Evolutionary conservation across 2,329 filamentous ascomycete genomes (phyloP).

Genomic region (Gaeumannomyces tritici): DNA sequence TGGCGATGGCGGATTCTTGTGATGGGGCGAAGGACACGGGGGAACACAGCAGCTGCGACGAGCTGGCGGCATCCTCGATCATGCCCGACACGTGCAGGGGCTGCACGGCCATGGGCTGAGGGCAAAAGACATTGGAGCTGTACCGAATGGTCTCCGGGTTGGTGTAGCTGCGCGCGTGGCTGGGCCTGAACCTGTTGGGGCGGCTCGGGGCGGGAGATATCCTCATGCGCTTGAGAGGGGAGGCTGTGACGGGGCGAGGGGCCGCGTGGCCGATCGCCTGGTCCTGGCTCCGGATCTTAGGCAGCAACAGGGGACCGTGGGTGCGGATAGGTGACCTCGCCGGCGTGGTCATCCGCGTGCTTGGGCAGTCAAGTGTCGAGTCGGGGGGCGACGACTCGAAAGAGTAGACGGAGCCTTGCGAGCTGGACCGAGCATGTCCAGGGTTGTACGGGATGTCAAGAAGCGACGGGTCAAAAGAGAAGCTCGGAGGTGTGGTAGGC

Average conservation of each 20-base stretch:
- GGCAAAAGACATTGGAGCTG: conserved; percentile 26
- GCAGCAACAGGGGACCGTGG: conserved; percentile 70
- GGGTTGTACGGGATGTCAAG: conserved; percentile 43
- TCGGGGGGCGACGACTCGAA: conserved; percentile 56
- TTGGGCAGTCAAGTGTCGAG: conserved; percentile 34
- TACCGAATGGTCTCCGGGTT: conserved; percentile 47
- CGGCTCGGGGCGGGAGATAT: conserved; percentile 34
- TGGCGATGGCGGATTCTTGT: conserved; percentile 32
- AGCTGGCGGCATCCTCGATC: conserved; percentile 17
- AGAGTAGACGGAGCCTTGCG: conserved; percentile 59
- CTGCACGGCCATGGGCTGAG: not conserved
- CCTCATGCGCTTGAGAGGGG: conserved; percentile 46
- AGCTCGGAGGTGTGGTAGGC: conserved; percentile 39
- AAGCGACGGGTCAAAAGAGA: conserved; percentile 46
- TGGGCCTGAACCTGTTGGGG: conserved; percentile 27
- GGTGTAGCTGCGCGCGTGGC: conserved; percentile 50
- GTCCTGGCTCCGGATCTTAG: conserved; percentile 80
- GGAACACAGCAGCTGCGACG: conserved; percentile 53
- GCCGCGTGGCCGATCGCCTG: conserved; percentile 54
- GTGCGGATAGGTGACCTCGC: conserved; percentile 62
- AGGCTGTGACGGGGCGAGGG: conserved; percentile 35
- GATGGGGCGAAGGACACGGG: conserved; percentile 44
- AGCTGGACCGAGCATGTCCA: conserved; percentile 53
- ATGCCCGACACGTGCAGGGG: not conserved
- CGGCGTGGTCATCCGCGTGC: conserved; percentile 61